These are phyloP conservation scores for Trypanosoma caninum DNA, from an alignment of 208 protist genomes.

Conservation along the genomic window DNA sequence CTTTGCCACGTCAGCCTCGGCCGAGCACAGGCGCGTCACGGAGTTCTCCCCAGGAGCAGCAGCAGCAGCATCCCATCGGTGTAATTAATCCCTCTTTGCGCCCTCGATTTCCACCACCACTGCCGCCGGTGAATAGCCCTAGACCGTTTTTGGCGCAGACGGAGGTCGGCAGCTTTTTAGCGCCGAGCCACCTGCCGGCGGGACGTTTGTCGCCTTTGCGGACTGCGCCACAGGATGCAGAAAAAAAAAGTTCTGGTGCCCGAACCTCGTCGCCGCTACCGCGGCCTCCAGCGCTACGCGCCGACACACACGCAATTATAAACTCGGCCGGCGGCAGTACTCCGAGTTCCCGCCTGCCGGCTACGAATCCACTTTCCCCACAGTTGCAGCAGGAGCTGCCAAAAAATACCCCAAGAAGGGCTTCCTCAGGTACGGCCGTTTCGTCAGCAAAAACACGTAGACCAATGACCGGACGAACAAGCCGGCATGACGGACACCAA, in stretches of 20 bases:
- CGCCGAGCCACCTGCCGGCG: slow-evolving; percentile 1
- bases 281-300: neutral
- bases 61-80: slow-evolving; percentile 18
- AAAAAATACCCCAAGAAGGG: neutral
- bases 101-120: slow-evolving; percentile 27
- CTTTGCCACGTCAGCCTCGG: slow-evolving; percentile 7
- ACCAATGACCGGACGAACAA: neutral
- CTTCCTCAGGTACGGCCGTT: neutral
- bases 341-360: neutral
- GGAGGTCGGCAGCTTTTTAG: neutral
- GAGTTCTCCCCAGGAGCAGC: neutral
- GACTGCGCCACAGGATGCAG: neutral
- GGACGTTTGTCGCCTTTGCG: slow-evolving; percentile 17
- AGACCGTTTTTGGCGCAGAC: neutral
- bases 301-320: neutral
- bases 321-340: neutral
- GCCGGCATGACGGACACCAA: neutral
- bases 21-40: neutral
- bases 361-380: neutral
- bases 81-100: slow-evolving; percentile 1
- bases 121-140: slow-evolving; percentile 15
- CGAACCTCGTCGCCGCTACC: neutral
- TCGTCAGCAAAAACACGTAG: slow-evolving; percentile 2
- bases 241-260: neutral
- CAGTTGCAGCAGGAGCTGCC: slow-evolving; percentile 13